Evolutionary conservation across 805 yeast genomes (phyloP).

Genomic region (Torulaspora franciscae): DNA sequence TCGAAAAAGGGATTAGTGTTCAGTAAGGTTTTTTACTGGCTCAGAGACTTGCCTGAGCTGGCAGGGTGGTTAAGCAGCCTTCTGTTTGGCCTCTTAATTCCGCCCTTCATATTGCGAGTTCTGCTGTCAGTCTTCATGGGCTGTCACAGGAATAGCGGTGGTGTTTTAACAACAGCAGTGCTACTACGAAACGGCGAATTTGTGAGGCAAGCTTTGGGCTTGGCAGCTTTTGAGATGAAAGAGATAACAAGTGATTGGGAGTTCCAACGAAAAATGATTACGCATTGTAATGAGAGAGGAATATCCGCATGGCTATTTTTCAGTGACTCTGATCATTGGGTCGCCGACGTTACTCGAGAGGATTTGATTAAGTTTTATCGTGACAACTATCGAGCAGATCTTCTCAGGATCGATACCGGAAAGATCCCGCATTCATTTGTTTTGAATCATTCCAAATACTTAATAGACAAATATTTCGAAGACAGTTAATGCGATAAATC

Average conservation of each 20-base stretch:
- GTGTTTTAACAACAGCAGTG: slow-evolving; percentile 41
- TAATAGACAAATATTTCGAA: slow-evolving; percentile 19
- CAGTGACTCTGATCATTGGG: slow-evolving; percentile 65
- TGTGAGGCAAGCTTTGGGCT: slow-evolving; percentile 48
- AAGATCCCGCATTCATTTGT: slow-evolving; percentile 57
- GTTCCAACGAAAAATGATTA: slow-evolving; percentile 47
- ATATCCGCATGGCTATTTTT: slow-evolving; percentile 50
- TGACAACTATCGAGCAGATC: slow-evolving; percentile 18
- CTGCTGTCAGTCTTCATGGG: slow-evolving; percentile 33
- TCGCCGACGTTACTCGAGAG: slow-evolving; percentile 47
- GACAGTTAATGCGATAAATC: slow-evolving; percentile 11
- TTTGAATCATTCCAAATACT: slow-evolving; percentile 47
- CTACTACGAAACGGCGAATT: slow-evolving; percentile 42
- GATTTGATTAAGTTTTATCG: slow-evolving; percentile 39
- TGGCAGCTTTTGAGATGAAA: slow-evolving; percentile 59
- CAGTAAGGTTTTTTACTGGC: slow-evolving; percentile 22
- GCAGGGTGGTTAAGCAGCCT: slow-evolving; percentile 31
- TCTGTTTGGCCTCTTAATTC: slow-evolving; percentile 25
- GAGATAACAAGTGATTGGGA: slow-evolving; percentile 45
- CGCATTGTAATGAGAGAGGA: slow-evolving; percentile 23
- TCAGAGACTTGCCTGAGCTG: slow-evolving; percentile 30
- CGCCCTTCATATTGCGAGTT: slow-evolving; percentile 25
- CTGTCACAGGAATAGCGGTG: slow-evolving; percentile 26
- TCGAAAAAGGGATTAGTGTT: slow-evolving; percentile 41
- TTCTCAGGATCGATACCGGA: slow-evolving; percentile 33